Evolutionary conservation across 192 early-diverging fungal species (phyloP), one percentile per base, ranked within the genome.

Genomic region (Helicostylum pulchrum): DNA sequence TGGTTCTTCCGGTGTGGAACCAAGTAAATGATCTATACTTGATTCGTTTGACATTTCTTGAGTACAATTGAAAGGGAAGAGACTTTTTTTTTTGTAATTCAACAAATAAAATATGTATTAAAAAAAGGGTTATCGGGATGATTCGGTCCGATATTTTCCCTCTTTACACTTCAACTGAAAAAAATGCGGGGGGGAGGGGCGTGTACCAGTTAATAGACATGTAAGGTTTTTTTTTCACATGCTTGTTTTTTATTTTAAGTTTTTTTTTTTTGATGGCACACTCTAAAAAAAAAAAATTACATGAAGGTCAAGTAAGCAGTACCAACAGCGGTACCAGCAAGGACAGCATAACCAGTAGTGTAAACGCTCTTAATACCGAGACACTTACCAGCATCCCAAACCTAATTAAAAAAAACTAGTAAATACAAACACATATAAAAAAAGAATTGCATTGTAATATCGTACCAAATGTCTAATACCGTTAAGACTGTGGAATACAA

Each of bases 391-490:
- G 86, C 86, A 72, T 98, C 95, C 95, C 95, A 98, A 53, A 83
- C 21, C 87, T 90, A 63, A 1, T 14, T 11, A 14, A 8, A 1
- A 59, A 26, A 44, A 44, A 59, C 3, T 3, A 17, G 42, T 59
- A 15, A 59, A 43, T 45, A 23, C 8, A 44, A n/a, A 62, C 20
- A 46, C 6, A 4, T 6, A 15, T 57, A 32, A 12, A 39, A 19
- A 36, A 70, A 26, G 23, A 20, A 52, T 50, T 15, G 2, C 49
- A 12, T 47, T 57, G 19, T 39, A 39, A 36, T 23, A 23, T 65
- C 80, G 62, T 78, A 89, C 80, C 89, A 96, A 83, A 79, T 98
- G 95, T 62, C 95, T 84, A 47, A 95, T 61, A 50, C 94, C 93
- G 77, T 90, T 93, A 69, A 92, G 84, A 31, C 80, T 74, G 77